phyloP scores from a whole-genome alignment of 139 green algal species.

The Chlamydomonas schloesseri region DNA sequence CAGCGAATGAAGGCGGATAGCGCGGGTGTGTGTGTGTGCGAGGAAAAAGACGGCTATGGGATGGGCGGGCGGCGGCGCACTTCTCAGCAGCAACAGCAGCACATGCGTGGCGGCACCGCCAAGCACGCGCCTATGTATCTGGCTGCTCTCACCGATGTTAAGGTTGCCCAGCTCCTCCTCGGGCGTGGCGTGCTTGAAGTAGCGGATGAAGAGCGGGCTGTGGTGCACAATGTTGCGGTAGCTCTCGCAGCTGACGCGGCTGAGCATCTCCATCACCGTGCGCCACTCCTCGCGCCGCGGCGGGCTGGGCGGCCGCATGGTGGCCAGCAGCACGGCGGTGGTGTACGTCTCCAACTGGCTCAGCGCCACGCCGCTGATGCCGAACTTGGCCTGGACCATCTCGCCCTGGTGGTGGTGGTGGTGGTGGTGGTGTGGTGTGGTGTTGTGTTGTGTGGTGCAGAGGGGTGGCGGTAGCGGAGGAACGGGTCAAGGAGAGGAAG shows the following conservation, averaged over 20 bases:
- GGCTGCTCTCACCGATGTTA: slow-evolving; percentile 98
- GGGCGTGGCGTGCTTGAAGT: slow-evolving; percentile 93
- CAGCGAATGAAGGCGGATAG: too few relatives aligned
- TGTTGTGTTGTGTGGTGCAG: neutral
- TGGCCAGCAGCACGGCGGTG: slow-evolving; percentile 86
- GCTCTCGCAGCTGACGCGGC: slow-evolving; percentile 65
- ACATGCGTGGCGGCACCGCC: too few relatives aligned
- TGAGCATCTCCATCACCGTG: slow-evolving; percentile 43
- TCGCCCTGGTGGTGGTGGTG: too few relatives aligned
- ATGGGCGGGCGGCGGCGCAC: too few relatives aligned
- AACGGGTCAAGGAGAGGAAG: too few relatives aligned
- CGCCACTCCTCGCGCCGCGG: slow-evolving; percentile 59
- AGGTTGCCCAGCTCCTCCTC: slow-evolving; percentile 95
- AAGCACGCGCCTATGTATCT: too few relatives aligned
- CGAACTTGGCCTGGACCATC: slow-evolving; percentile 93
- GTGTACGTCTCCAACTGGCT: slow-evolving; percentile 93
- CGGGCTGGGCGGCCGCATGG: slow-evolving; percentile 75
- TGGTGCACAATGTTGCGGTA: slow-evolving; percentile 83
- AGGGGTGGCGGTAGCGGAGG: too few relatives aligned
- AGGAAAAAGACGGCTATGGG: too few relatives aligned
- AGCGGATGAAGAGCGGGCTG: slow-evolving; percentile 89
- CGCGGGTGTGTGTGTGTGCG: too few relatives aligned
- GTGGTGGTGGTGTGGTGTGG: too few relatives aligned
- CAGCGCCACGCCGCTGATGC: slow-evolving; percentile 85
- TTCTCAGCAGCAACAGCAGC: too few relatives aligned